Evolutionary conservation across 2,329 filamentous ascomycete genomes (phyloP).

Genomic region (Diaporthe caulivora): DNA sequence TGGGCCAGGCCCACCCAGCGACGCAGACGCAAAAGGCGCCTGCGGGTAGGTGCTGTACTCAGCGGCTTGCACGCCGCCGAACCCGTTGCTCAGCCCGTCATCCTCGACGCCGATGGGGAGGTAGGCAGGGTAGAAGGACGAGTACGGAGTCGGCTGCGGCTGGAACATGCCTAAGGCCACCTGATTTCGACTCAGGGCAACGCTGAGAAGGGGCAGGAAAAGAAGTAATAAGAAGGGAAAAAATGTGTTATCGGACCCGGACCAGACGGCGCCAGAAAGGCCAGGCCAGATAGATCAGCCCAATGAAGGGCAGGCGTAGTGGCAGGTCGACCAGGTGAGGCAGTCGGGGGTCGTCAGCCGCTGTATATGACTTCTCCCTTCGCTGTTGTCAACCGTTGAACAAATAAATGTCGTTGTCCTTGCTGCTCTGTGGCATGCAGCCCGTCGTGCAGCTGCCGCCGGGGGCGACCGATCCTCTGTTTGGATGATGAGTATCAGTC

Average conservation of each 20-base stretch:
- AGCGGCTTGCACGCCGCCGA: slow-evolving; percentile 34
- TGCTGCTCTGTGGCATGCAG: slow-evolving; percentile 13
- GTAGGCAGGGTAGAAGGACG: slow-evolving; percentile 47
- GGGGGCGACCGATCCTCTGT: slow-evolving; percentile 18
- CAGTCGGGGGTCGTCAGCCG: neutral
- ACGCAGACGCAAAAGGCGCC: slow-evolving; percentile 20
- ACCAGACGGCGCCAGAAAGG: neutral
- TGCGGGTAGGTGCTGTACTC: slow-evolving; percentile 43
- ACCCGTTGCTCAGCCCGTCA: slow-evolving; percentile 54
- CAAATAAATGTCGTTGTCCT: slow-evolving; percentile 23
- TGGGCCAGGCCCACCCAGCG: slow-evolving; percentile 25
- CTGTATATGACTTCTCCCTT: neutral
- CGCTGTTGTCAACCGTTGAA: slow-evolving; percentile 17
- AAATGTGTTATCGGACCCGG: neutral
- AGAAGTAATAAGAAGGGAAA: too few relatives aligned
- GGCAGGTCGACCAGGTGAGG: neutral
- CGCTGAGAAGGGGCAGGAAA: neutral
- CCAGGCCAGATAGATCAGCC: slow-evolving; percentile 12
- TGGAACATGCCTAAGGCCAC: slow-evolving; percentile 63
- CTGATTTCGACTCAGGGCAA: neutral
- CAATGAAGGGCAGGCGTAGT: neutral
- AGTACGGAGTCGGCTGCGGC: slow-evolving; percentile 63
- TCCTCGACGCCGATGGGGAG: slow-evolving; percentile 47
- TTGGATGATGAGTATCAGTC: slow-evolving; percentile 4
- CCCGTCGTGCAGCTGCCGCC: slow-evolving; percentile 12